Conservation (phyloP, 768 basidiomycete species). For the Tricholoma bakamatsutake region DNA sequence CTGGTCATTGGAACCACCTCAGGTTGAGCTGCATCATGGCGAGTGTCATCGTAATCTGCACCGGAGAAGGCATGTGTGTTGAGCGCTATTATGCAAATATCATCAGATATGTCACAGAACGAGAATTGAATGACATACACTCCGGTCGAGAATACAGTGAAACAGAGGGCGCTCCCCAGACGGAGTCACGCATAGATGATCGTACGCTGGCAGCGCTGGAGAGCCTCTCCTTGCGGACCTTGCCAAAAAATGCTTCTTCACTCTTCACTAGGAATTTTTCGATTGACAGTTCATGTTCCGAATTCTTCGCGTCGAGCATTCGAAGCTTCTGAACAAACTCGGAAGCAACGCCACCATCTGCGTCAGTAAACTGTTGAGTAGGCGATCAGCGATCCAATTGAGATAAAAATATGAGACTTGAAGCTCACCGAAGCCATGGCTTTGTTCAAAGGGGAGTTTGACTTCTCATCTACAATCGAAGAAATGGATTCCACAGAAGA, state of each 20-base stretch:
- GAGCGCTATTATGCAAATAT: conserved; percentile 30
- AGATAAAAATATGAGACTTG: neutral
- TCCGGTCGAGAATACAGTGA: conserved; percentile 67
- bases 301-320: conserved; percentile 74
- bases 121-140: conserved; percentile 44
- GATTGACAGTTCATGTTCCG: conserved; percentile 86
- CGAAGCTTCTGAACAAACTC: conserved; percentile 87
- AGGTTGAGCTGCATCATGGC: conserved; percentile 43
- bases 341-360: conserved; percentile 86
- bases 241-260: conserved; percentile 90
- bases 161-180: conserved; percentile 69
- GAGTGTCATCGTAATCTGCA: conserved; percentile 38
- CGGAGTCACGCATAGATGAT: conserved; percentile 74
- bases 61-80: conserved; percentile 44
- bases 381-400: conserved; percentile 3
- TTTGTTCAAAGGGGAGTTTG: conserved; percentile 88
- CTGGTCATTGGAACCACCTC: conserved; percentile 76
- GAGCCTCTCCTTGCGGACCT: conserved; percentile 83
- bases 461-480: conserved; percentile 88
- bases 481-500: conserved; percentile 90
- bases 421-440: conserved; percentile 75
- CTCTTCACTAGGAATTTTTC: conserved; percentile 88
- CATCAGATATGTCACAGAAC: neutral
- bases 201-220: conserved; percentile 74
- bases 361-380: conserved; percentile 75